Base-by-base conservation (phyloP, 2,329 filamentous ascomycete species). In the Fusarium palustre region DNA sequence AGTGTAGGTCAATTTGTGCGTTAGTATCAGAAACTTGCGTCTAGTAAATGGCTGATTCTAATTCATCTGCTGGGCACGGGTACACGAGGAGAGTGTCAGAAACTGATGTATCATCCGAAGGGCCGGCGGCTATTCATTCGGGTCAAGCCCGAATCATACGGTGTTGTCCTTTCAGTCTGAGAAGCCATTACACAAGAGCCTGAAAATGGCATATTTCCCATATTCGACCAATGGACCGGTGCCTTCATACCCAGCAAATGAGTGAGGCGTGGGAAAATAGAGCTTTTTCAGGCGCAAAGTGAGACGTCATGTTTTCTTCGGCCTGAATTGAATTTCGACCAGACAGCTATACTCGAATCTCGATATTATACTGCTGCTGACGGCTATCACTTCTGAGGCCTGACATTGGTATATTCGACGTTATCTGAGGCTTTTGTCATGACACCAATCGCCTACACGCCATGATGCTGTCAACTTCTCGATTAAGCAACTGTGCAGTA, bases 331-430 rank as follows among this genome's bases (percentile, higher is more conserved):
- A 58, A 50, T 18, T 50, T 49, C 28, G 42, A 38, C 33, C 45
- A 62, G 45, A 45, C 57, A 53, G 31, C 50, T 50, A 56, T 49
- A 58, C 30, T 57, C 42, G 59, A 46, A 39, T 45, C 34, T 38
- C 50, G 24, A 25, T 31, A 28, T 45, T 31, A 50, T 45, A 34
- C 25, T 53, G 55, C 46, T 45, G 62, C 50, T 57, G 57, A 39
- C 38, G 39, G 41, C 39, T 42, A 45, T 48, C 30, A n/a, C 42
- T 49, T 73, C 58, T 70, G 71, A 73, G 71, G 71, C 66, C 66
- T 45, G 66, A 67, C 57, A 59, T 34, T 38, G 49, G 46, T 45
- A 52, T 49, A 54, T 58, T 48, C 52, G 20, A 24, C 36, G 49
- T 42, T 41, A 33, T 45, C 30, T 11, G 45, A 58, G 62, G 38